A percentile compares a stretch with the other conserved stretches of the same genome.
These are phyloP conservation scores for Fraxinus dipetala DNA, from an alignment of 305 asterid genomes.

Conservation along the genomic window DNA sequence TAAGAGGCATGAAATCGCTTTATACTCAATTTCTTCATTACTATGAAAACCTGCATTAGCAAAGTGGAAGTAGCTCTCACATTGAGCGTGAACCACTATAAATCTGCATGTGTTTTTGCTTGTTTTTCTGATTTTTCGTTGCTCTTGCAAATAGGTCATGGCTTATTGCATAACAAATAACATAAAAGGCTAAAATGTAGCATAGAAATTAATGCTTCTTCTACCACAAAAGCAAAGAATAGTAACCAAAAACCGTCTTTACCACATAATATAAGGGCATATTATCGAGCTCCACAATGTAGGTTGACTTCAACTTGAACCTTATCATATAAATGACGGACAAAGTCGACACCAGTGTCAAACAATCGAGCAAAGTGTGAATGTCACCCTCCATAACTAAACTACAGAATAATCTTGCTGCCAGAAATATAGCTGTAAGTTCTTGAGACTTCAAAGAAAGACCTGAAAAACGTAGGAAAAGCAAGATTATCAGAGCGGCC, in stretches of 20 bases:
- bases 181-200: neutral
- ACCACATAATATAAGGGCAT: slow-evolving; percentile 73
- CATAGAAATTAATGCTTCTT: neutral
- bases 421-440: slow-evolving; percentile 74
- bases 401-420: slow-evolving; percentile 60
- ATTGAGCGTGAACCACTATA: neutral
- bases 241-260: slow-evolving; percentile 5
- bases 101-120: neutral
- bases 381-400: slow-evolving; percentile 69
- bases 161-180: neutral
- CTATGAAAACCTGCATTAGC: neutral
- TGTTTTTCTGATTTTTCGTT: neutral
- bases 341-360: slow-evolving; percentile 66
- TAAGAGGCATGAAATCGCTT: neutral
- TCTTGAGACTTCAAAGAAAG: slow-evolving; percentile 80
- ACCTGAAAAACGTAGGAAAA: slow-evolving; percentile 37
- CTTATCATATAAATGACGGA: slow-evolving; percentile 87
- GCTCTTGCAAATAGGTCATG: neutral
- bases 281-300: slow-evolving; percentile 58
- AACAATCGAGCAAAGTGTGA: slow-evolving; percentile 72
- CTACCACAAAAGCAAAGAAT: neutral
- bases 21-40: neutral
- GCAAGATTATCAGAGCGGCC: neutral
- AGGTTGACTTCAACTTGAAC: slow-evolving; percentile 62
- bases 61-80: neutral